These are phyloP conservation scores for Coemansia sp. DNA, from an alignment of 192 early-diverging fungal genomes.

Conservation along the genomic window DNA sequence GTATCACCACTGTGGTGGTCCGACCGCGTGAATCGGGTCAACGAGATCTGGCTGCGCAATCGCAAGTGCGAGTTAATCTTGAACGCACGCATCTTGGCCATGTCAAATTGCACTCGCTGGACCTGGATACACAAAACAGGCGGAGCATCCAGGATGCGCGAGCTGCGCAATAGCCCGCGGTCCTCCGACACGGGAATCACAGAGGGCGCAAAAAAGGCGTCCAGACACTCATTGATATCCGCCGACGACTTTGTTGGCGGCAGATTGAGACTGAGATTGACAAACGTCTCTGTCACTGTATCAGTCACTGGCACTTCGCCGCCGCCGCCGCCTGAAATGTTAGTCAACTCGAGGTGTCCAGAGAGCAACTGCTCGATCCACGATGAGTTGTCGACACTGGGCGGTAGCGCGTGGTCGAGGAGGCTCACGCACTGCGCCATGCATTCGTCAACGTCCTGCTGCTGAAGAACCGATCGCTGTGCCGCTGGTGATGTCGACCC, in stretches of 20 bases:
- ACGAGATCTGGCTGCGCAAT: conserved; percentile 63
- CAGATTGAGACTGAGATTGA: conserved; percentile 45
- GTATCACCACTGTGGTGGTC: background rate
- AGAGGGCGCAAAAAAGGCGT: conserved; percentile 39
- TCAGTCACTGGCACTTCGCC: too few species aligned
- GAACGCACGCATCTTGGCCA: conserved; percentile 58
- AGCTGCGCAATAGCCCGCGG: conserved; percentile 7
- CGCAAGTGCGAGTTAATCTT: conserved; percentile 72
- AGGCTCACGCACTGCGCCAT: conserved; percentile 70
- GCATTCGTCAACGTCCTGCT: conserved; percentile 81
- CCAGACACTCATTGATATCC: conserved; percentile 56
- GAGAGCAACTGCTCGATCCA: conserved; percentile 47
- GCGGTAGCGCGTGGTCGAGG: conserved; percentile 64
- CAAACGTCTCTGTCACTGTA: conserved; percentile 45
- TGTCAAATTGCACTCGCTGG: conserved; percentile 72
- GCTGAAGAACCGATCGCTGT: conserved; percentile 27
- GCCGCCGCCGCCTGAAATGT: background rate
- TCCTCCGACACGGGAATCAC: conserved; percentile 1
- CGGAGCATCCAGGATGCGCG: conserved; percentile 55
- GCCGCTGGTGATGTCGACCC: background rate
- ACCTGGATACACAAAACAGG: conserved; percentile 74
- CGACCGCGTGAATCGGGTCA: conserved; percentile 61
- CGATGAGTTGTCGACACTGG: conserved; percentile 15
- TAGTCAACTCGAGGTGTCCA: conserved; percentile 22
- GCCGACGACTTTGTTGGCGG: background rate